phyloP scores from a whole-genome alignment of 2,329 filamentous ascomycete species.

The Arthroderma uncinatum region DNA sequence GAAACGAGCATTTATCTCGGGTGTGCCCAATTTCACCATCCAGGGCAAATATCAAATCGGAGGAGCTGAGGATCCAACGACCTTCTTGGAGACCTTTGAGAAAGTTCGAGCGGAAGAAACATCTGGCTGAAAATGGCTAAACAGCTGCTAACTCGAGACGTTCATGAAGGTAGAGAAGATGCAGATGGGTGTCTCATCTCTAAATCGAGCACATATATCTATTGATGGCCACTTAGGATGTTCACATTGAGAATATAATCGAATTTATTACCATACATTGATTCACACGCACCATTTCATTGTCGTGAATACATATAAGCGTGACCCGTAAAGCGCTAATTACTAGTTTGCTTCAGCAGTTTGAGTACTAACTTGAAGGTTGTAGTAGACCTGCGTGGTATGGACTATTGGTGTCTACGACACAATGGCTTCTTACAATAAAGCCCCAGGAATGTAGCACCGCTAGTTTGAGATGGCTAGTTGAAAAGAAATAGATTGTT shows the following conservation, averaged over 20 bases:
- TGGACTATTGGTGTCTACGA: background rate
- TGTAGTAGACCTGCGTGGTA: background rate
- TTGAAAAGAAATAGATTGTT: background rate
- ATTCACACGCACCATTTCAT: too few relatives aligned
- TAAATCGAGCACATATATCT: too few relatives aligned
- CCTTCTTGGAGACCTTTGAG: constrained; percentile 56
- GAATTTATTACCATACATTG: too few relatives aligned
- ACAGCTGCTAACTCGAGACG: too few relatives aligned
- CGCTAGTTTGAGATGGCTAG: background rate
- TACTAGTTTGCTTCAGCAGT: background rate
- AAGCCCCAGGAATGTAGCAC: background rate
- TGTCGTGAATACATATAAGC: too few relatives aligned
- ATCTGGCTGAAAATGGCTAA: background rate
- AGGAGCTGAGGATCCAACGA: constrained; percentile 59
- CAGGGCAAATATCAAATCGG: constrained; percentile 56
- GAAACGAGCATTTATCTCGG: constrained; percentile 45
- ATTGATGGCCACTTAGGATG: too few relatives aligned
- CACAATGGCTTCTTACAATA: background rate
- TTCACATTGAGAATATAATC: too few relatives aligned
- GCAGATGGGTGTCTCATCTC: too few relatives aligned
- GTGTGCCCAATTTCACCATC: constrained; percentile 66
- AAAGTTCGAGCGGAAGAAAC: constrained; percentile 41
- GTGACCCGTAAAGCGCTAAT: too few relatives aligned
- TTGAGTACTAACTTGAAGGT: background rate
- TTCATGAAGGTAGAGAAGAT: too few relatives aligned